phyloP scores from a whole-genome alignment of 345 rosid genomes.

The Lumnitzera racemosa region DNA sequence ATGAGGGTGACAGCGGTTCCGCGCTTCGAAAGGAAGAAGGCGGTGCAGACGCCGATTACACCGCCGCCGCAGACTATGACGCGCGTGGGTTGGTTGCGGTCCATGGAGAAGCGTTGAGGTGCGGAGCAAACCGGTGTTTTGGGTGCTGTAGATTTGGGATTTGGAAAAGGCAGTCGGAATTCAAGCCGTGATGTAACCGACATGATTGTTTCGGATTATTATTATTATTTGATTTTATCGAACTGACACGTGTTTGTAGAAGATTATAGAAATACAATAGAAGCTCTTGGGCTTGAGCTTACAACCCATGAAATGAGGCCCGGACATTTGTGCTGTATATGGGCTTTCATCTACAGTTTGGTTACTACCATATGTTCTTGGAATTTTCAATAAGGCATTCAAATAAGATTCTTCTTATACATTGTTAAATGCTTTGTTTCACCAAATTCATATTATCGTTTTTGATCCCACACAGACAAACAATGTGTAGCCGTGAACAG shows the following conservation, averaged over 20 bases:
- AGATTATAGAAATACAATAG: too few relatives aligned
- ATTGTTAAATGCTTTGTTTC: constrained; percentile 39
- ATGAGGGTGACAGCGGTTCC: constrained; percentile 64
- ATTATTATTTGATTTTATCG: too few relatives aligned
- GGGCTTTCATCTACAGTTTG: too few relatives aligned
- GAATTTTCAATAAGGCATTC: too few relatives aligned
- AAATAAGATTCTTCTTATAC: constrained; percentile 9
- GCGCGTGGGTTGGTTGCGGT: constrained; percentile 16
- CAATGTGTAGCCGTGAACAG: too few relatives aligned
- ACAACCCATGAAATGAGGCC: too few relatives aligned
- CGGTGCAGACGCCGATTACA: constrained; percentile 79
- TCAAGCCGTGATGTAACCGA: constrained; percentile 11
- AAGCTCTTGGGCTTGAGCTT: too few relatives aligned
- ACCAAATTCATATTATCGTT: too few relatives aligned
- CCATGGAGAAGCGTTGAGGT: constrained; percentile 23
- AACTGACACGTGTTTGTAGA: too few relatives aligned
- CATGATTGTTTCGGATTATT: not conserved
- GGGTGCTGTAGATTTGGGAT: not conserved
- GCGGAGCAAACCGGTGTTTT: not conserved
- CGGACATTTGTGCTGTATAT: too few relatives aligned
- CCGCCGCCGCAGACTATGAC: constrained; percentile 78
- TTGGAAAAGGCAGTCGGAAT: not conserved
- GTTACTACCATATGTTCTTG: too few relatives aligned
- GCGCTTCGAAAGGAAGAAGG: constrained; percentile 70
- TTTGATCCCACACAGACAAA: too few relatives aligned